Conservation (phyloP, 2,329 filamentous ascomycete genomes). For the Hawksworthiomyces lignivorus region DNA sequence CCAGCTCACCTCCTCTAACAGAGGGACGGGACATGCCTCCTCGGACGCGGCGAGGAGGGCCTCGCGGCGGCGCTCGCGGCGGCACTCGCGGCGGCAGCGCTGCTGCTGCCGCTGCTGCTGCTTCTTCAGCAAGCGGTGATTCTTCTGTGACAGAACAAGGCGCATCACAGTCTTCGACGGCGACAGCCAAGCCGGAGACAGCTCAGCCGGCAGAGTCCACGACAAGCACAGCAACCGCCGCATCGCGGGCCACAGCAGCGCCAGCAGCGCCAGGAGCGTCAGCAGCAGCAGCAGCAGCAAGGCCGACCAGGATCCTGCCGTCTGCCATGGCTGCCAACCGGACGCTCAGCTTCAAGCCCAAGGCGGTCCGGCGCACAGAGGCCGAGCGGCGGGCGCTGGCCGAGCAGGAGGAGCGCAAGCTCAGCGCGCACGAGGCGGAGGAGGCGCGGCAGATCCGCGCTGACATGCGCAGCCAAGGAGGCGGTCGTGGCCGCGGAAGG, state of each 20-base stretch:
- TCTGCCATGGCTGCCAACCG: constrained; percentile 6
- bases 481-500: constrained; percentile 20
- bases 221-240: neutral
- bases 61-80: constrained; percentile 9
- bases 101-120: constrained; percentile 6
- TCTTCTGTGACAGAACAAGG: neutral
- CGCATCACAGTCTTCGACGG: no score
- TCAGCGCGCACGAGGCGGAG: constrained; percentile 22
- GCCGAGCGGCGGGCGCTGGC: constrained; percentile 28
- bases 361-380: constrained; percentile 24
- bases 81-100: constrained; percentile 2
- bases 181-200: neutral
- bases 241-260: neutral
- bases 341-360: constrained; percentile 24
- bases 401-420: constrained; percentile 25
- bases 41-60: constrained; percentile 11
- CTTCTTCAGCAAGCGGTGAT: constrained; percentile 2
- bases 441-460: constrained; percentile 22
- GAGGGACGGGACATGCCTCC: no score
- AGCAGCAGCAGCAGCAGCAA: no score
- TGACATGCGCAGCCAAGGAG: constrained; percentile 17
- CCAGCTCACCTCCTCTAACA: no score
- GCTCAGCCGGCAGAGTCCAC: no score
- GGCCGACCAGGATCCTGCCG: no score
- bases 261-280: constrained; percentile 1